These are phyloP conservation scores for Neurospora africana DNA, from an alignment of 495 filamentous ascomycete genomes.

Conservation along the genomic window DNA sequence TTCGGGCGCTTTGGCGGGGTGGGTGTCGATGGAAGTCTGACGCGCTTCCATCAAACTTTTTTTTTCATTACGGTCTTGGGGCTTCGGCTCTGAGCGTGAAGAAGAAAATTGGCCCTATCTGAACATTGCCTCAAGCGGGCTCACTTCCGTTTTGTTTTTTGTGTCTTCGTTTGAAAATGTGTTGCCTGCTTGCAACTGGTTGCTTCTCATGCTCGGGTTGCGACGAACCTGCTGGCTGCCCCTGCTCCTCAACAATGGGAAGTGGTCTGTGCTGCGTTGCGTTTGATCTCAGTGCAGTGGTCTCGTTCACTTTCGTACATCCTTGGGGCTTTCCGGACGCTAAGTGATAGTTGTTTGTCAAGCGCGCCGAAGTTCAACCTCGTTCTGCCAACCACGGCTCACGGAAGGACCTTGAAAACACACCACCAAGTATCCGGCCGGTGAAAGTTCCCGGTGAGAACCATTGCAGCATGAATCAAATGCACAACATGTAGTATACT, in stretches of 20 bases:
- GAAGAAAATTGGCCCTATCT: background rate
- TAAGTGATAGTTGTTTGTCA: background rate
- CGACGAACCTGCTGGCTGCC: background rate
- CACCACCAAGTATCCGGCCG: background rate
- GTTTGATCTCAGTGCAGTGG: background rate
- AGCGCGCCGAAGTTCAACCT: background rate
- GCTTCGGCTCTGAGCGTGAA: background rate
- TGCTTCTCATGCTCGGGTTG: background rate
- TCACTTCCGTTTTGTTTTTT: background rate
- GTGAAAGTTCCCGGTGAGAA: background rate
- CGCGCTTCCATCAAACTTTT: slow-evolving; percentile 8
- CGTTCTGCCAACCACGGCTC: background rate
- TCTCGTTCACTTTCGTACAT: background rate
- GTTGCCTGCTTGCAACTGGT: background rate
- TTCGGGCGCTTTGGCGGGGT: slow-evolving; percentile 46
- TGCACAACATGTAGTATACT: background rate
- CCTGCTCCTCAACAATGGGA: background rate
- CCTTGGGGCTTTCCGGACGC: background rate
- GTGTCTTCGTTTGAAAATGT: background rate
- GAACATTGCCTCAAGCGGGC: background rate
- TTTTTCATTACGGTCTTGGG: slow-evolving; percentile 2
- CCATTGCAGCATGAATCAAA: background rate
- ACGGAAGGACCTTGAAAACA: background rate
- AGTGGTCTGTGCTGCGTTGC: background rate
- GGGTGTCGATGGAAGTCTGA: slow-evolving; percentile 56